A percentile compares a stretch with the other conserved stretches of the same genome.
Evolutionary conservation across 1,284 basidiomycete species (phyloP).

Genomic region (Puccinia polysora): DNA sequence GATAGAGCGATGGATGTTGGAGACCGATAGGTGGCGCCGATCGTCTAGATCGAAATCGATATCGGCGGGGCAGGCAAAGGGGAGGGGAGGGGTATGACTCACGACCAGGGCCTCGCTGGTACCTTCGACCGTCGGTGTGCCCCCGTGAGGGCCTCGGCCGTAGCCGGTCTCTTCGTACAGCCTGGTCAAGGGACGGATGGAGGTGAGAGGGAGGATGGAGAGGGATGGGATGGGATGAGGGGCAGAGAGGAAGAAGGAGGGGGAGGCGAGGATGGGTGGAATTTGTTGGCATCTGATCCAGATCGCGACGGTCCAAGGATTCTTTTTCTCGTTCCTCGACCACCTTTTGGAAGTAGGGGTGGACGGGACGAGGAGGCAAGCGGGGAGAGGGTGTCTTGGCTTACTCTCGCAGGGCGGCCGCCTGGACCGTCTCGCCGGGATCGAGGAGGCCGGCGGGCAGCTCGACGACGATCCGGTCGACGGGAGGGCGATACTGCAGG

Average conservation of each 20-base stretch:
- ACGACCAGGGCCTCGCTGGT: constrained; percentile 47
- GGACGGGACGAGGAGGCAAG: too few relatives aligned
- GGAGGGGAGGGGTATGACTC: background rate
- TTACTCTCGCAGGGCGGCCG: constrained; percentile 50
- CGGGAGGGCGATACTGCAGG: constrained; percentile 42
- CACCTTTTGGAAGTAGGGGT: too few relatives aligned
- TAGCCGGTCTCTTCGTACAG: constrained; percentile 52
- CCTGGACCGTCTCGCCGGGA: constrained; percentile 49
- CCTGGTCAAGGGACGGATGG: background rate
- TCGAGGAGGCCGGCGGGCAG: constrained; percentile 53
- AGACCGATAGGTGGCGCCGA: too few relatives aligned
- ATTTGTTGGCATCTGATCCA: too few relatives aligned
- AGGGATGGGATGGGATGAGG: background rate
- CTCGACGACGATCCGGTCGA: constrained; percentile 49
- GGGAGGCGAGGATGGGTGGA: too few relatives aligned
- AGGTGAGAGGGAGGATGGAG: background rate
- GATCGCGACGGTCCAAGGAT: too few relatives aligned
- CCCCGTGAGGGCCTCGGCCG: constrained; percentile 47
- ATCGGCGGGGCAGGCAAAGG: too few relatives aligned
- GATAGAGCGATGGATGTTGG: too few relatives aligned
- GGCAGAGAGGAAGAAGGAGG: background rate
- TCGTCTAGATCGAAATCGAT: too few relatives aligned
- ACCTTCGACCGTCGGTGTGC: constrained; percentile 47
- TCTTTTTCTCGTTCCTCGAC: too few relatives aligned
- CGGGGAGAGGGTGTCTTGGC: too few relatives aligned